Conservation (phyloP, 805 yeast species). For the Cyberlindnera veronae region DNA sequence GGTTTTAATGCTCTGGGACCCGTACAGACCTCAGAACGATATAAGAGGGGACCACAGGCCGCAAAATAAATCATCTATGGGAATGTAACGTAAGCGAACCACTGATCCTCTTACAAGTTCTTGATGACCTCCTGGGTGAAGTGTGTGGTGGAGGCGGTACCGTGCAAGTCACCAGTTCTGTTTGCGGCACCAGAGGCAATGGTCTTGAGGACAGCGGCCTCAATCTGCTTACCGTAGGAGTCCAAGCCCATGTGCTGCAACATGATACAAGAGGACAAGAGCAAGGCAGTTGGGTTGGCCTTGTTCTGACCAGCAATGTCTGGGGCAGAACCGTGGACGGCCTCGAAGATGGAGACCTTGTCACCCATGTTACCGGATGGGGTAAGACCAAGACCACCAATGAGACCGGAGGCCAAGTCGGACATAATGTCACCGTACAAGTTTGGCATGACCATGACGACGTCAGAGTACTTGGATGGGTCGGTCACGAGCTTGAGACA, state of each 20-base stretch:
- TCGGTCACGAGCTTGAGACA: conserved; percentile 86
- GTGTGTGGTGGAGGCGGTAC: conserved; percentile 82
- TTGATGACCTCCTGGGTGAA: conserved; percentile 90
- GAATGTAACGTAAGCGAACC: neutral
- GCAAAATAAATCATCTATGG: conserved; percentile 7
- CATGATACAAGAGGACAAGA: conserved; percentile 97
- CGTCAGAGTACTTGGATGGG: conserved; percentile 79
- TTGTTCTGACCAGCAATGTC: conserved; percentile 98
- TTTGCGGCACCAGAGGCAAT: conserved; percentile 94
- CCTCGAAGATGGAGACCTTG: conserved; percentile 96
- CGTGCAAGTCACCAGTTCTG: conserved; percentile 96
- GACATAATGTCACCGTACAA: conserved; percentile 99
- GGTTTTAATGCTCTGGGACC: too few relatives aligned
- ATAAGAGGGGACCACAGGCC: too few relatives aligned
- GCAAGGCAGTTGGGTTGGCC: conserved; percentile 98
- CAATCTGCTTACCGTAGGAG: conserved; percentile 78
- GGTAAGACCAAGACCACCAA: conserved; percentile 98
- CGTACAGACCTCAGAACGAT: too few relatives aligned
- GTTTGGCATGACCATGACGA: conserved; percentile 97
- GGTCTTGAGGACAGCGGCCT: conserved; percentile 78
- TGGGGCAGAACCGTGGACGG: conserved; percentile 99
- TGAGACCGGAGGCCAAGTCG: conserved; percentile 94
- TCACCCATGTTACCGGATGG: conserved; percentile 99
- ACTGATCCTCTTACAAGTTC: conserved; percentile 27
- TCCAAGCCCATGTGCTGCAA: conserved; percentile 95